These are phyloP conservation scores for Tricholoma sp. DNA, from an alignment of 768 basidiomycete species.

Conservation along the genomic window DNA sequence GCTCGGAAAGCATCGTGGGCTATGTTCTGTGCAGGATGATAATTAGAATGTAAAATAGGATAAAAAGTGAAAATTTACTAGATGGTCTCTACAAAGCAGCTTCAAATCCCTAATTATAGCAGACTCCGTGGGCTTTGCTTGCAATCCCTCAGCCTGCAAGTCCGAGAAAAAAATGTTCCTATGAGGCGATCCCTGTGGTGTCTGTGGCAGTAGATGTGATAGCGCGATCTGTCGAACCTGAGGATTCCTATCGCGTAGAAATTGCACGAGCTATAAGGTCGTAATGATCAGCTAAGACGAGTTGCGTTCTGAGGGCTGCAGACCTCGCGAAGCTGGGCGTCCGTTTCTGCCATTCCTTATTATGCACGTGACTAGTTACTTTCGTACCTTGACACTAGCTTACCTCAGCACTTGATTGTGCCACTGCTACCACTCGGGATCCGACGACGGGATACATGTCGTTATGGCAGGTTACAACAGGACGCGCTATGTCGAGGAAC, in stretches of 20 bases:
- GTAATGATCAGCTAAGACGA: not conserved
- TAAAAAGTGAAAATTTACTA: slow-evolving; percentile 39
- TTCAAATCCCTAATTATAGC: slow-evolving; percentile 78
- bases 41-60: not conserved
- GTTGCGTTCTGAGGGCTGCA: slow-evolving; percentile 5
- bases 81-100: slow-evolving; percentile 81
- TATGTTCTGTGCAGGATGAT: slow-evolving; percentile 50
- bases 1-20: slow-evolving; percentile 96
- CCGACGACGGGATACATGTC: slow-evolving; percentile 14
- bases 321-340: slow-evolving; percentile 45
- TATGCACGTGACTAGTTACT: slow-evolving; percentile 28
- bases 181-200: slow-evolving; percentile 63
- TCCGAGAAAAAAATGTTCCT: slow-evolving; percentile 72
- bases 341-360: slow-evolving; percentile 30
- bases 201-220: slow-evolving; percentile 77
- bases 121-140: slow-evolving; percentile 51
- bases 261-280: slow-evolving; percentile 63
- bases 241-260: slow-evolving; percentile 82
- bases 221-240: slow-evolving; percentile 86
- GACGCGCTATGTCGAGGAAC: slow-evolving; percentile 57
- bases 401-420: slow-evolving; percentile 14
- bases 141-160: slow-evolving; percentile 50
- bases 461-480: slow-evolving; percentile 71
- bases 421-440: slow-evolving; percentile 10
- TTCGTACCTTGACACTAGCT: slow-evolving; percentile 3